Evolutionary conservation across 805 yeast species (phyloP), one percentile per base, ranked within the genome.

Genomic region (Starmerella gropengiesseri): DNA sequence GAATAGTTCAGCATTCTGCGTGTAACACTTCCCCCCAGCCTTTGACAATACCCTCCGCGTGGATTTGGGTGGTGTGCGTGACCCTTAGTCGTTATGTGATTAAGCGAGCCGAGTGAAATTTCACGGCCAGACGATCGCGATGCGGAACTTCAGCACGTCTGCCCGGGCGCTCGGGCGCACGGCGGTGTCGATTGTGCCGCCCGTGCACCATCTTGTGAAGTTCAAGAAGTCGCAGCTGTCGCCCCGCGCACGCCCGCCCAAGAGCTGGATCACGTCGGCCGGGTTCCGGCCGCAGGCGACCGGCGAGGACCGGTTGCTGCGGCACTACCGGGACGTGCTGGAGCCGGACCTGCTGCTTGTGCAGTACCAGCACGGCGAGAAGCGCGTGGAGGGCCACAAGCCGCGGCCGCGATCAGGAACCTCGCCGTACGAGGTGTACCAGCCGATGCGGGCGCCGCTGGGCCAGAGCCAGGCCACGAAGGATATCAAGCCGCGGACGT

Each of bases 171-270:
- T 40, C 13, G 59, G 59, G 39, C 48, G 52, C 22, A 49, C 71
- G 38, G 80, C 76, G 23, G 74, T 72, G 60, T 80, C 93, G 30
- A 72, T 83, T 40, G 87, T 84, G 28, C 74, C 80, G 39, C 97
- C 98, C 1, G 93, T 89, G 13, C 98, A 91, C 61, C 98, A 91
- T 63, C 71, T 75, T 46, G 82, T 89, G 33, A 75, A 74, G 51
- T 76, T 84, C 57, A 71, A 74, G 55, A 91, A 91, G 61, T 65
- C 76, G 29, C 73, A 74, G 42, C 71, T 89, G 38, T 79, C 87
- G 28, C 86, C 89, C 44, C 69, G 78, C 47, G 81, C 78, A 61
- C 73, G 81, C 48, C 63, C 70, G 38, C 74, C 78, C 22, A 77
- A 78, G 51, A 74, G 75, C 55, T 94, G 86, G 61, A 75, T 86